Percentiles rank a stretch among this genome's conserved stretches.
phyloP scores from a whole-genome alignment of 257 asterid genomes.

The Agastache rugosa region DNA sequence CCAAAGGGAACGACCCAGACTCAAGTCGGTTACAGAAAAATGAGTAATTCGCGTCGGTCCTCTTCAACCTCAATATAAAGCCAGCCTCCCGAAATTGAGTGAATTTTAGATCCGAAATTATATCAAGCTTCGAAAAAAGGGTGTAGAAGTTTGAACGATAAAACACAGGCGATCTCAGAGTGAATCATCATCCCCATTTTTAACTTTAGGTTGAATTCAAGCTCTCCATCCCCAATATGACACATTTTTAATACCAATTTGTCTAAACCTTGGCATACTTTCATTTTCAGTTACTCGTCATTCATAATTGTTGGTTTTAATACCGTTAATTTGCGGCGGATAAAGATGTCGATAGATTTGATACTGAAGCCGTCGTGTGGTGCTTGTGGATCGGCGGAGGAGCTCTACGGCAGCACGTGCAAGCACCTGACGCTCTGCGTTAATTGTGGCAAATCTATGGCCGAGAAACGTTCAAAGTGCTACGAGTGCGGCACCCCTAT shows the following conservation, averaged over 20 bases:
- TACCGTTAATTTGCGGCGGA: constrained; percentile 35
- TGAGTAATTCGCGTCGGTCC: not conserved
- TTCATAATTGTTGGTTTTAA: constrained; percentile 16
- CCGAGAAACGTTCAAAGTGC: constrained; percentile 71
- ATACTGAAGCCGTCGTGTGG: constrained; percentile 79
- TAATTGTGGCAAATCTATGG: constrained; percentile 86
- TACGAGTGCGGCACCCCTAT: constrained; percentile 82
- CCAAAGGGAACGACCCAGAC: not conserved
- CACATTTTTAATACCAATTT: constrained; percentile 19
- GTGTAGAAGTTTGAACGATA: not conserved
- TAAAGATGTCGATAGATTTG: constrained; percentile 72
- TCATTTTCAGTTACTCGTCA: not conserved
- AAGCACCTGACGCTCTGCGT: constrained; percentile 88
- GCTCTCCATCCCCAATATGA: not conserved
- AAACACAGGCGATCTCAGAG: not conserved
- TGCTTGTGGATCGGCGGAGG: constrained; percentile 82
- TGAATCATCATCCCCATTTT: not conserved
- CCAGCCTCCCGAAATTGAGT: not conserved
- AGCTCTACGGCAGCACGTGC: constrained; percentile 88
- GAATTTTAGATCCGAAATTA: not conserved
- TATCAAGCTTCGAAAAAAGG: not conserved
- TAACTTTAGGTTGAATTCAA: constrained; percentile 27
- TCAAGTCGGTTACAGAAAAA: not conserved
- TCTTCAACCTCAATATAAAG: not conserved
- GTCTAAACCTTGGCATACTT: constrained; percentile 35